A percentile compares a stretch with the other conserved stretches of the same genome.
Conservation (phyloP, 805 yeast genomes). For the Lipomyces lipofer region DNA sequence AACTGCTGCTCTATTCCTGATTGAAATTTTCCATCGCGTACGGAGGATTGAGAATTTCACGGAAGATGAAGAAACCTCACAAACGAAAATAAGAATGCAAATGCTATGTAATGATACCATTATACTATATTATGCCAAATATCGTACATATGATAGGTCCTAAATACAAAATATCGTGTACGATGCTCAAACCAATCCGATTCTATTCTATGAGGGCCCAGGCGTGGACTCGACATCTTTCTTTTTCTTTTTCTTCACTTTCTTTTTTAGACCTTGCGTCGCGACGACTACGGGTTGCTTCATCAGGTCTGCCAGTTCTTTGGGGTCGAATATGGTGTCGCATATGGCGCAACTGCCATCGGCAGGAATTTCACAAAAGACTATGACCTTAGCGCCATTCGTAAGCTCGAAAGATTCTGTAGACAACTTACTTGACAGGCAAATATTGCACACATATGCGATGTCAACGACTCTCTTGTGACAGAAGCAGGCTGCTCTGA, state of each 20-base stretch:
- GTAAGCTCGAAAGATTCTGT: not conserved
- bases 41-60: too few relatives aligned
- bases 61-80: too few relatives aligned
- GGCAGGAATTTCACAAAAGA: slow-evolving; percentile 49
- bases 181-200: too few relatives aligned
- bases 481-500: slow-evolving; percentile 89
- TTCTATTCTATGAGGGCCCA: too few relatives aligned
- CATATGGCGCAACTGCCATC: slow-evolving; percentile 81
- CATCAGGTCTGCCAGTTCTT: slow-evolving; percentile 56
- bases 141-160: too few relatives aligned
- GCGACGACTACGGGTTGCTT: slow-evolving; percentile 58
- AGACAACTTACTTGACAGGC: slow-evolving; percentile 62
- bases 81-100: too few relatives aligned
- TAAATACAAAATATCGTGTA: too few relatives aligned
- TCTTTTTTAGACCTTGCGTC: slow-evolving; percentile 41
- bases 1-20: too few relatives aligned
- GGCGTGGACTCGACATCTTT: slow-evolving; percentile 2
- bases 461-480: slow-evolving; percentile 89
- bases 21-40: too few relatives aligned
- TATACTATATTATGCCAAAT: too few relatives aligned
- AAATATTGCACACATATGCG: slow-evolving; percentile 93
- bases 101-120: too few relatives aligned
- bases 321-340: slow-evolving; percentile 69
- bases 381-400: slow-evolving; percentile 46
- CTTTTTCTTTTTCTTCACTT: slow-evolving; percentile 39